Percentiles rank a stretch among this genome's conserved stretches.
phyloP scores from a whole-genome alignment of 2,329 filamentous ascomycete genomes.

The Phaeosphaeria sp. region DNA sequence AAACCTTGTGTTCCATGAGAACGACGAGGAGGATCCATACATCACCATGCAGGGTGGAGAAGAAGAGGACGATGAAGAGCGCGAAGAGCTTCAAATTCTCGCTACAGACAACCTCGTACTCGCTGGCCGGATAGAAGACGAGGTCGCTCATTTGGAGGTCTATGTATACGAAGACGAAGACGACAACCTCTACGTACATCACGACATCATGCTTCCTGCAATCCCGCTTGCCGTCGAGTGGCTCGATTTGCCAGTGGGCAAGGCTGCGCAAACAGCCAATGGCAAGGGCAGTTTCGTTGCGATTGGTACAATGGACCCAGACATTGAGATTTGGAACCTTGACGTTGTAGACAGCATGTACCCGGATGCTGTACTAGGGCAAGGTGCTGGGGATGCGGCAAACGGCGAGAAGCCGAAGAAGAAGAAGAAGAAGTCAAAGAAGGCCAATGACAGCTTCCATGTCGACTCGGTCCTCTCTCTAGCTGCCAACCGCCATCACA shows the following conservation, averaged over 20 bases:
- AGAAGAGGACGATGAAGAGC: slow-evolving; percentile 82
- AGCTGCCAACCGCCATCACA: slow-evolving; percentile 89
- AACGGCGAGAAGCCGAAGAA: slow-evolving; percentile 73
- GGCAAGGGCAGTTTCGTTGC: slow-evolving; percentile 88
- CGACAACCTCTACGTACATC: slow-evolving; percentile 98
- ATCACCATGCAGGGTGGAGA: slow-evolving; percentile 79
- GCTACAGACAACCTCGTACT: slow-evolving; percentile 92
- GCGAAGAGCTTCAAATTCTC: slow-evolving; percentile 91
- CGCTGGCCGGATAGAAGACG: slow-evolving; percentile 93
- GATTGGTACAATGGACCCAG: slow-evolving; percentile 95
- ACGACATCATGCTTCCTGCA: slow-evolving; percentile 98
- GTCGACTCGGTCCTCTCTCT: slow-evolving; percentile 92
- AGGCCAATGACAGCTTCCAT: slow-evolving; percentile 89
- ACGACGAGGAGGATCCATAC: slow-evolving; percentile 94
- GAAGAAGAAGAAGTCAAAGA: slow-evolving; percentile 89
- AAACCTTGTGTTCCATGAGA: slow-evolving; percentile 90
- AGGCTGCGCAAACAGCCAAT: slow-evolving; percentile 59
- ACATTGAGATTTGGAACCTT: slow-evolving; percentile 98
- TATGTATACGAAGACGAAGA: slow-evolving; percentile 96
- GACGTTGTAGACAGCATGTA: slow-evolving; percentile 98
- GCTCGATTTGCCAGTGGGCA: slow-evolving; percentile 89
- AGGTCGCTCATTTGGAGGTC: slow-evolving; percentile 93
- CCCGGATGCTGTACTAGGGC: slow-evolving; percentile 92
- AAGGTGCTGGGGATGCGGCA: slow-evolving; percentile 59
- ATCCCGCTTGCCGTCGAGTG: slow-evolving; percentile 96